Conservation (phyloP, 148 eudicot species). For the Vaccinium darrowii region DNA sequence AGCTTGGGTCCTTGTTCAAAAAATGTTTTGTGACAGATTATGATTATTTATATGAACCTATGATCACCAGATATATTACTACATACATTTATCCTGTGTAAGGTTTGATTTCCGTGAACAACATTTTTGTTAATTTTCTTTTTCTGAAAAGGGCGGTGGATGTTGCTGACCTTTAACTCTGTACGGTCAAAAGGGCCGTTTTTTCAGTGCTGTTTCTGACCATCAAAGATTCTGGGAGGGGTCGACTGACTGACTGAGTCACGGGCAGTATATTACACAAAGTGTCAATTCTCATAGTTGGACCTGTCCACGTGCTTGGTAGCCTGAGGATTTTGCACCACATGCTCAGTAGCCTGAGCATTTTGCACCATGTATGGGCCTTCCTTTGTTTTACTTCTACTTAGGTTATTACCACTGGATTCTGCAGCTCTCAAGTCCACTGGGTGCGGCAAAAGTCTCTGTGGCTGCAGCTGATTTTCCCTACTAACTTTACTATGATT, state of each 20-base stretch:
- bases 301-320: neutral
- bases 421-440: neutral
- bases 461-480: neutral
- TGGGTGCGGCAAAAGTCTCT: neutral
- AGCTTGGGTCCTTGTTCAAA: neutral
- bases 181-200: neutral
- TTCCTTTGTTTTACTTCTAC: neutral
- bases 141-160: neutral
- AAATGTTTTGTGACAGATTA: neutral
- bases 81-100: neutral
- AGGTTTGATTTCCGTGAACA: neutral
- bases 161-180: neutral
- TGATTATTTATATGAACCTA: neutral
- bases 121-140: neutral
- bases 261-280: neutral
- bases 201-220: neutral
- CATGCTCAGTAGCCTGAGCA: neutral
- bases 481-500: neutral
- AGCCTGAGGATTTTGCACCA: neutral
- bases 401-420: neutral
- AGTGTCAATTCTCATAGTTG: neutral
- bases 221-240: neutral
- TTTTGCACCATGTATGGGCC: neutral
- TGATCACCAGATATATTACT: neutral
- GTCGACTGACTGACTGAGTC: neutral